Evolutionary conservation across 2,329 filamentous ascomycete genomes (phyloP).

Genomic region (Aspergillus aculeatinus): DNA sequence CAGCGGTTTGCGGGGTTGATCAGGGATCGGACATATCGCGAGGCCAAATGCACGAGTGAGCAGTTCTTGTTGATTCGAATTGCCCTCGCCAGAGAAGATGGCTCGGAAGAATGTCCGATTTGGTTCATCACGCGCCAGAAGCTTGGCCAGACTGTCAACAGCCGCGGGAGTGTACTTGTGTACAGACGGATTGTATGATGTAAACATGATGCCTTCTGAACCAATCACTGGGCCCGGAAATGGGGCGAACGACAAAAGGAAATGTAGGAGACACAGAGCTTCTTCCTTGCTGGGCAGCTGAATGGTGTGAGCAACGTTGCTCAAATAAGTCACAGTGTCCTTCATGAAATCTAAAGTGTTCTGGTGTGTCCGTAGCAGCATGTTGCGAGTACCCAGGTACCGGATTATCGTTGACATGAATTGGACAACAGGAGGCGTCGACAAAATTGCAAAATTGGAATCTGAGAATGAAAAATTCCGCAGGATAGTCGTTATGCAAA

Average conservation of each 20-base stretch:
- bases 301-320: conserved; percentile 79
- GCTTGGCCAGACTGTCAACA: conserved; percentile 84
- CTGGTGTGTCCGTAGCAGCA: conserved; percentile 74
- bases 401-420: conserved; percentile 81
- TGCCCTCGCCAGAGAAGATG: conserved; percentile 73
- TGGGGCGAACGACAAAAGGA: conserved; percentile 87
- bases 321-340: conserved; percentile 83
- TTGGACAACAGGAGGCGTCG: conserved; percentile 74
- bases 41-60: conserved; percentile 84
- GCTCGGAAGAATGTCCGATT: conserved; percentile 81
- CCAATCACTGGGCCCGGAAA: conserved; percentile 64
- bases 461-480: conserved; percentile 87
- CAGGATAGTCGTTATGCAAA: conserved; percentile 88
- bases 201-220: conserved; percentile 66
- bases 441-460: conserved; percentile 73
- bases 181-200: conserved; percentile 73
- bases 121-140: conserved; percentile 88
- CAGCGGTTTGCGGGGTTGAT: conserved; percentile 61
- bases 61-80: conserved; percentile 69
- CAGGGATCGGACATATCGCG: conserved; percentile 80
- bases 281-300: conserved; percentile 85
- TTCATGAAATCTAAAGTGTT: conserved; percentile 98
- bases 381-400: conserved; percentile 83
- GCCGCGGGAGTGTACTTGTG: conserved; percentile 89
- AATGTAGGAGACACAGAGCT: conserved; percentile 79